These are phyloP conservation scores for Pichia sp. DNA, from an alignment of 1,139 yeast species.

Conservation along the genomic window DNA sequence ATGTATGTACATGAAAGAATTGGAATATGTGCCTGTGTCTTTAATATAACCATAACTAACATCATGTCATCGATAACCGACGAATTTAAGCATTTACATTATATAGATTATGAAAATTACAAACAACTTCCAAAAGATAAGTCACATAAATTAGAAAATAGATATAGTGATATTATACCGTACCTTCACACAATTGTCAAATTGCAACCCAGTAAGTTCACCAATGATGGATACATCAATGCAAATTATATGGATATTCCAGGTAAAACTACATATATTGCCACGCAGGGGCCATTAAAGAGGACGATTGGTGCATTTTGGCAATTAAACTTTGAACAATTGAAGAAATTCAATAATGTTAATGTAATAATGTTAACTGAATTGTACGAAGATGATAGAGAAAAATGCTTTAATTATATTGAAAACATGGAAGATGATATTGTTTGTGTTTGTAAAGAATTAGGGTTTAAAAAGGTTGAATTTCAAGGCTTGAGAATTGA, in stretches of 20 bases:
- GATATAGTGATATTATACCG: constrained; percentile 54
- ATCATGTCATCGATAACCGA: background rate
- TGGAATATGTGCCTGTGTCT: too few relatives aligned
- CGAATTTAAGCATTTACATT: constrained; percentile 1
- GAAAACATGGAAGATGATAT: constrained; percentile 20
- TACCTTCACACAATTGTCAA: constrained; percentile 51
- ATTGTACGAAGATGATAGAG: constrained; percentile 44
- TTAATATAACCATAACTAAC: too few relatives aligned
- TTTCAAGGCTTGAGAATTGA: background rate
- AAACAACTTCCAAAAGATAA: background rate
- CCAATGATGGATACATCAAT: constrained; percentile 35
- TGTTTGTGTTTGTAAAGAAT: background rate
- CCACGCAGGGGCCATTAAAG: constrained; percentile 67
- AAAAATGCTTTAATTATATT: constrained; percentile 49
- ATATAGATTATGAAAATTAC: background rate
- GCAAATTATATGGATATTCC: constrained; percentile 37
- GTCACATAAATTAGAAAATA: constrained; percentile 28
- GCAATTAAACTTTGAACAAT: constrained; percentile 83
- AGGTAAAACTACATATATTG: constrained; percentile 36
- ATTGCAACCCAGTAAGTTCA: constrained; percentile 28
- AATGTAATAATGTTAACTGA: constrained; percentile 88
- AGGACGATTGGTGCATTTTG: constrained; percentile 35
- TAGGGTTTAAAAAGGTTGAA: background rate
- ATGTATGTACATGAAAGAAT: too few relatives aligned
- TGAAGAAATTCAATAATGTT: constrained; percentile 42